These are phyloP conservation scores for Porogramme epimiltina DNA, from an alignment of 1,284 basidiomycete species.

Conservation along the genomic window DNA sequence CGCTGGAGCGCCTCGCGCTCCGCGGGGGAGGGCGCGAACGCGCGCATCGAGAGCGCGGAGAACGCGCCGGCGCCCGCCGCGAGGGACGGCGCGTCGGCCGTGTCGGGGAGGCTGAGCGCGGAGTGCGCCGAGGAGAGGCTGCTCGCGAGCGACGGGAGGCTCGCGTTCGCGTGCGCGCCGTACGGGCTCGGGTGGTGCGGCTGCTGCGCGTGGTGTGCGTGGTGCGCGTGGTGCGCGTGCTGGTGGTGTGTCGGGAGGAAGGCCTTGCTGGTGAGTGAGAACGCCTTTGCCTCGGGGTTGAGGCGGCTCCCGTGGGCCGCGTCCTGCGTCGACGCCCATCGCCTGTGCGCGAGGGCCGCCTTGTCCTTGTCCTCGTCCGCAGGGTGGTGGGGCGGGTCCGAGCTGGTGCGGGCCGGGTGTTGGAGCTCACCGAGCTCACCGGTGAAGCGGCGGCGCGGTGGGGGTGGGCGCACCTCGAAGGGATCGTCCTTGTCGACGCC, in stretches of 20 bases:
- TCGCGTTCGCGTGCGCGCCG: background rate
- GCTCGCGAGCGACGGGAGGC: background rate
- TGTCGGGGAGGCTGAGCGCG: constrained; percentile 12
- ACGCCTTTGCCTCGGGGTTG: constrained; percentile 85
- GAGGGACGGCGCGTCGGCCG: no score
- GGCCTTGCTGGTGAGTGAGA: constrained; percentile 49
- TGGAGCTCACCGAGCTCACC: constrained; percentile 36
- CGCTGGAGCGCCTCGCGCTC: constrained; percentile 79
- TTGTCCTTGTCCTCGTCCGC: constrained; percentile 19
- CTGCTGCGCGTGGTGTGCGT: background rate
- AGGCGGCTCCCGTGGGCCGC: constrained; percentile 47
- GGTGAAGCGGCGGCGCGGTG: constrained; percentile 29
- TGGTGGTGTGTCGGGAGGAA: constrained; percentile 14
- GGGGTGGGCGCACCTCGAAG: constrained; percentile 46
- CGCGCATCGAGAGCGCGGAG: constrained; percentile 51
- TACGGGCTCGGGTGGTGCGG: background rate
- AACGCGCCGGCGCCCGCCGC: constrained; percentile 18
- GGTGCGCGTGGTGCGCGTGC: background rate
- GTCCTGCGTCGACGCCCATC: constrained; percentile 49
- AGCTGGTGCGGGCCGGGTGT: constrained; percentile 39
- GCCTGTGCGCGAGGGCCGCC: constrained; percentile 34
- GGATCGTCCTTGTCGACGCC: constrained; percentile 36
- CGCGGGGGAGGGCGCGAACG: constrained; percentile 80
- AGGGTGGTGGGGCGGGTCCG: constrained; percentile 38
- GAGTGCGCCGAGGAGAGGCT: constrained; percentile 9